Evolutionary conservation across 768 basidiomycete genomes (phyloP), one percentile per base, ranked within the genome.

Genomic region (Boletus edulis): DNA sequence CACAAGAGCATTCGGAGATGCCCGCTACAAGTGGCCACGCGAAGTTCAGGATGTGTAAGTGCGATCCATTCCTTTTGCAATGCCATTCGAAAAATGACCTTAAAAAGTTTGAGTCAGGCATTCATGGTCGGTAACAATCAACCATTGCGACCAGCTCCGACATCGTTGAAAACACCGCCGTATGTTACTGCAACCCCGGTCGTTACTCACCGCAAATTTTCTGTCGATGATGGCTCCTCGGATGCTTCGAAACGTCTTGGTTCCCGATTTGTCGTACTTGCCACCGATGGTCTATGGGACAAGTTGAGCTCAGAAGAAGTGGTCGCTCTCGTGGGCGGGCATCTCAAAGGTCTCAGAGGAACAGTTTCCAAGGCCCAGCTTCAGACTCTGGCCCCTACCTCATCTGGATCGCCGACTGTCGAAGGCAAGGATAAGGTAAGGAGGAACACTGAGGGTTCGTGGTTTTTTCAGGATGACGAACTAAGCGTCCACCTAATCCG

Each of bases 111-210:
- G 61, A 83, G 78, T 61, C 76, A 83, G 55, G 84, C 83, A 18
- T 90, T 89, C 74, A 75, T 87, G 65, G 74, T 78, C 49, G 86
- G 85, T 49, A 87, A 80, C 64, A 78, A 79, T 42, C 75, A 75
- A 54, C 73, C 81, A 2, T 73, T 89, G 67, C 83, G 89, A 20
- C 71, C 79, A 8, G 73, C 85, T 3, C 88, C 86, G 14, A 51
- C 80, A 14, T 71, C 78, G 20, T 82, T 90, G 71, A 89, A 87
- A 70, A 92, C 94, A 5, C 94, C 94, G 3, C 94, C 94, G n/a
- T 97, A 96, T 70, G 93, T 96, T 22, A 94, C 81, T 32, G 84
- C 94, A 15, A 77, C 78, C 8, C 94, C 94, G 3, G 91, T 91
- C 35, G 84, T 94, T 29, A 89, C 86, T 3, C 87, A 93, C 62